Evolutionary conservation across 208 protist species (phyloP).

Genomic region (Acanthamoeba triangularis): DNA sequence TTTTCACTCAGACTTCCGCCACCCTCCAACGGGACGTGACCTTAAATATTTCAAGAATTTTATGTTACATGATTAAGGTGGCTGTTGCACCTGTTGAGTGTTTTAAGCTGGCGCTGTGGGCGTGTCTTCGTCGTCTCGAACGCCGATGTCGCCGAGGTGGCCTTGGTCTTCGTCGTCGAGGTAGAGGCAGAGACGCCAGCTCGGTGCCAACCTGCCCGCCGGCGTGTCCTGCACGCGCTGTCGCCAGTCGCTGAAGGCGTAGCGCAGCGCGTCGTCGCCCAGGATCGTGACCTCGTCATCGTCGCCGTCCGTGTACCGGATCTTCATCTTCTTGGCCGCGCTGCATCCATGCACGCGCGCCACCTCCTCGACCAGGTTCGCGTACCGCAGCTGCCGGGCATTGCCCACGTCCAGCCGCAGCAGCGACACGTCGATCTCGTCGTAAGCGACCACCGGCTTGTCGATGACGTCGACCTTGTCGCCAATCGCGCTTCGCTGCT

Average conservation of each 20-base stretch:
- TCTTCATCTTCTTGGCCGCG: not conserved
- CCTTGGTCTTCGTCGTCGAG: not conserved
- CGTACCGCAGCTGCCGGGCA: not conserved
- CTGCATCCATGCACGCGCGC: not conserved
- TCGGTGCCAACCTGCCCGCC: not conserved
- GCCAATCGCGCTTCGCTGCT: not conserved
- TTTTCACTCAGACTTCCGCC: too few relatives aligned
- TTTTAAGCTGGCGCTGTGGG: too few relatives aligned
- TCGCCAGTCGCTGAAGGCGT: not conserved
- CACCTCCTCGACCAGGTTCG: not conserved
- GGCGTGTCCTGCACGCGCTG: not conserved
- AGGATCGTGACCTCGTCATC: not conserved
- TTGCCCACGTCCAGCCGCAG: not conserved
- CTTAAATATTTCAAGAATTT: too few relatives aligned
- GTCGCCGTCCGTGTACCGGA: not conserved
- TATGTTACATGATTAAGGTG: too few relatives aligned
- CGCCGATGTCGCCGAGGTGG: not conserved
- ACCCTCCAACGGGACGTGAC: too few relatives aligned
- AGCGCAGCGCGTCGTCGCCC: not conserved
- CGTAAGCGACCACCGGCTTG: not conserved
- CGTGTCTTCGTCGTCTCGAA: not conserved
- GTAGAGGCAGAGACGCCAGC: not conserved
- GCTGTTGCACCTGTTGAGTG: too few relatives aligned
- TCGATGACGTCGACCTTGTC: not conserved
- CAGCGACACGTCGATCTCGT: not conserved